Base-by-base conservation (phyloP, 179 eudicot genomes). In the Heliamphora pulchella region DNA sequence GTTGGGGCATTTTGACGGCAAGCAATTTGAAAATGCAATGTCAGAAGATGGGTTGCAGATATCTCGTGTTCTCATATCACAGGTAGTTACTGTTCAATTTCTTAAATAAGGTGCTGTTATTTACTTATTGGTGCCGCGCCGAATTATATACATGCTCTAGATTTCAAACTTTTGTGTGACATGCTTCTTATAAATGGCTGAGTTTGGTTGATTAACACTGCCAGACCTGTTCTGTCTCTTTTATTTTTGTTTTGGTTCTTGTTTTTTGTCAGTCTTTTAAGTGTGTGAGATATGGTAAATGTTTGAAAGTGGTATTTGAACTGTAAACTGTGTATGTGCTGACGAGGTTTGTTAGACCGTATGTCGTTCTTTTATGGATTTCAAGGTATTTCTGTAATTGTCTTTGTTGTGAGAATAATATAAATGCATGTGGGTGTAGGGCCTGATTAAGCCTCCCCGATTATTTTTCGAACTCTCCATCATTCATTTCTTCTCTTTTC, bases 1-100 rank as follows among this genome's bases (percentile, higher is more conserved):
- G 59, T 81, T 93, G 83, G 97, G 96, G 44, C 92, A 85, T 72
- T 71, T 88, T 76, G 84, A 86, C 82, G 44, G 74, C 78, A 89
- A 88, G 86, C 89, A 76, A 84, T 87, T 89, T 82, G 91, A 86
- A 80, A 86, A 78, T 66, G 79, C 83, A 50, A 80, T 86, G 47
- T 79, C 87, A 54, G 91, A 88, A 54, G 78, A 82, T 82, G 91
- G 94, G 75, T 78, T 83, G 78, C 86, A 75, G 68, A 89, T 93
- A 41, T 87, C 86, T 81, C 74, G 84, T 71, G 79, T 84, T 80
- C 89, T 93, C 74, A 80, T 86, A 83, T 86, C 91, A 79, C 93
- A 84, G 97, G 97, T 92, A 88, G 78, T 64, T 82, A 22, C 14
- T 46, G 41, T 46, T 79, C 53, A 2, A 69, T 39, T 68, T 67